phyloP scores from a whole-genome alignment of 306 rosid genomes.

The Cotoneaster glaucophyllus region DNA sequence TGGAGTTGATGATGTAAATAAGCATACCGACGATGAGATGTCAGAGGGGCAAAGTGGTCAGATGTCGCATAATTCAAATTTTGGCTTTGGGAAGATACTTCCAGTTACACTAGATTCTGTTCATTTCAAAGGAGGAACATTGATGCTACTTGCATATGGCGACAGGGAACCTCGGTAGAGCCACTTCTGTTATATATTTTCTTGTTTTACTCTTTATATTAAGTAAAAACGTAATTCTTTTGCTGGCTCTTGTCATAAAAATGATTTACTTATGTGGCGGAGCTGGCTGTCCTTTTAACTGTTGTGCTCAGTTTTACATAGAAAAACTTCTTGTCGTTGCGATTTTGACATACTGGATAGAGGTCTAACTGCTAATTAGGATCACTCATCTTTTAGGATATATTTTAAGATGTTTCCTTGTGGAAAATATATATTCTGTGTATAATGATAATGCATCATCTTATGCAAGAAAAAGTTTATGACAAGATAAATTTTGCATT shows the following conservation, averaged over 20 bases:
- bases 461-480: not conserved
- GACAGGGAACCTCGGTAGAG: constrained; percentile 86
- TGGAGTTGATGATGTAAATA: constrained; percentile 22
- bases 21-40: constrained; percentile 19
- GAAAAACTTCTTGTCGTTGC: not conserved
- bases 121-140: constrained; percentile 68
- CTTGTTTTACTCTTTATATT: constrained; percentile 14
- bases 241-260: not conserved
- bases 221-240: constrained; percentile 1
- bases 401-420: not conserved
- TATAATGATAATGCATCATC: not conserved
- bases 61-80: constrained; percentile 29
- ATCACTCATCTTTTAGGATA: not conserved
- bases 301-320: not conserved
- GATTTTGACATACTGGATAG: not conserved
- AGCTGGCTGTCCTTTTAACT: not conserved
- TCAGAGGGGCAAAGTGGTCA: constrained; percentile 26
- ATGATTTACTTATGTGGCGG: not conserved
- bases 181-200: constrained; percentile 14
- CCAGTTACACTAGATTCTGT: constrained; percentile 81
- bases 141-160: constrained; percentile 88
- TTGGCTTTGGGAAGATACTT: constrained; percentile 36
- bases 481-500: not conserved
- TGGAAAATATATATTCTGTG: not conserved
- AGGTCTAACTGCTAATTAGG: not conserved